Base-by-base conservation (phyloP, 768 basidiomycete genomes). In the Boletus subparvulus region DNA sequence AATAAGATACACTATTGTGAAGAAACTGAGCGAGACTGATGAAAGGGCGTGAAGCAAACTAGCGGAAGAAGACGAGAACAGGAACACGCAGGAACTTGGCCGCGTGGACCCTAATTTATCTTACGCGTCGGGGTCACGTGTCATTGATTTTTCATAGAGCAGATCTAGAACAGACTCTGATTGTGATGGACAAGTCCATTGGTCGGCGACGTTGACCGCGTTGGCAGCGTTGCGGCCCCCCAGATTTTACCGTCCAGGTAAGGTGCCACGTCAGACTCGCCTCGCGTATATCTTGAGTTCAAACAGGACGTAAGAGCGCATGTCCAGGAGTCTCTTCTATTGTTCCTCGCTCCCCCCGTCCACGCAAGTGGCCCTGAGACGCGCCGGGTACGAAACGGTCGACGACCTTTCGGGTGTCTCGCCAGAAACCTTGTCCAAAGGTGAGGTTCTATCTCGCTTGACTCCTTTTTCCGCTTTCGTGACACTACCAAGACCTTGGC, bases 341-440 rank as follows among this genome's bases (percentile, higher is more conserved):
- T 45, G 69, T 80, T 52, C 72, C 71, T 55, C 67, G 10, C 74
- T 86, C 14, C 76, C 83, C 4, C 68, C 73, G 10, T 72, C 79
- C 24, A 75, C 77, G 3, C 74, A 83, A 33, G 70, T 74, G 16
- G 77, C 77, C 4, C 72, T 88, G 35, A 74, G 74, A 44, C 74
- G 72, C 39, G 77, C 80, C 39, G 86, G 86, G 7, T 88, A 86
- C 62, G 79, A 83, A 64, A 83, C 78, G 8, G 62, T 83, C 3
- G 73, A 79, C 49, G 87, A 89, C 61, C 62, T 88, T 9, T 66
- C 67, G 16, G 66, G 68, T 9, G 65, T 72, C 3, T 76, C 80
- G 3, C 72, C 77, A 5, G 80, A 83, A 52, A 58, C 61, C n/a
- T 65, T 88, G 21, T 76, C 82, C 24, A 73, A 76, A 74, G 83